Evolutionary conservation across 2,329 filamentous ascomycete genomes (phyloP).

Genomic region (Stagonosporopsis cucurbitacearum): DNA sequence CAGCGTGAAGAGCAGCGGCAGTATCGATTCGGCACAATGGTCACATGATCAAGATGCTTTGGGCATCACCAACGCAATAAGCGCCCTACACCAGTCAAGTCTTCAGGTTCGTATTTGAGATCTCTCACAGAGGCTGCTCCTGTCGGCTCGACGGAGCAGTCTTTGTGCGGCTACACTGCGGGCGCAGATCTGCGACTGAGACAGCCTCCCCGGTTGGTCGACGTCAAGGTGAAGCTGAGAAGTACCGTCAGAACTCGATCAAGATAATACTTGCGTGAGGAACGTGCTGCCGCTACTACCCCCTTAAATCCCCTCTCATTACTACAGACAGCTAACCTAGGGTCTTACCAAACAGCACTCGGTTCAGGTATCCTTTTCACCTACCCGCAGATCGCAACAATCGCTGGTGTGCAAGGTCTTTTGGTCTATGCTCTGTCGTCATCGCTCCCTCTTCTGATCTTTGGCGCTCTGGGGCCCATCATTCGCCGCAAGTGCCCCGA

Average conservation of each 20-base stretch:
- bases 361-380: constrained; percentile 84
- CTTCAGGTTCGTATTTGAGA: constrained; percentile 51
- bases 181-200: constrained; percentile 67
- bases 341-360: constrained; percentile 64
- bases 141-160: constrained; percentile 19
- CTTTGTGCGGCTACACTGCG: constrained; percentile 75
- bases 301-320: constrained; percentile 46
- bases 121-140: constrained; percentile 42
- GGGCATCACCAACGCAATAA: constrained; percentile 11
- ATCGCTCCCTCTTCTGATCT: constrained; percentile 74
- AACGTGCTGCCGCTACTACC: constrained; percentile 86
- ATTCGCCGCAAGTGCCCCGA: constrained; percentile 81
- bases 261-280: constrained; percentile 99
- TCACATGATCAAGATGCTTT: constrained; percentile 15
- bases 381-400: constrained; percentile 80
- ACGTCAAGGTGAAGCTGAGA: constrained; percentile 76
- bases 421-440: constrained; percentile 78
- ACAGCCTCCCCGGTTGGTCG: background rate
- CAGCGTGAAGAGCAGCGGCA: constrained; percentile 64
- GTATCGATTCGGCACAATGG: constrained; percentile 58
- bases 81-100: constrained; percentile 25
- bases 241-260: constrained; percentile 95
- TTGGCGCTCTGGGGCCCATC: constrained; percentile 76
- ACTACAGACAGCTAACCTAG: constrained; percentile 44
- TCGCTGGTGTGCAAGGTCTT: constrained; percentile 79